Conservation (phyloP, 2,329 filamentous ascomycete genomes). For the Cryphonectria radicalis region DNA sequence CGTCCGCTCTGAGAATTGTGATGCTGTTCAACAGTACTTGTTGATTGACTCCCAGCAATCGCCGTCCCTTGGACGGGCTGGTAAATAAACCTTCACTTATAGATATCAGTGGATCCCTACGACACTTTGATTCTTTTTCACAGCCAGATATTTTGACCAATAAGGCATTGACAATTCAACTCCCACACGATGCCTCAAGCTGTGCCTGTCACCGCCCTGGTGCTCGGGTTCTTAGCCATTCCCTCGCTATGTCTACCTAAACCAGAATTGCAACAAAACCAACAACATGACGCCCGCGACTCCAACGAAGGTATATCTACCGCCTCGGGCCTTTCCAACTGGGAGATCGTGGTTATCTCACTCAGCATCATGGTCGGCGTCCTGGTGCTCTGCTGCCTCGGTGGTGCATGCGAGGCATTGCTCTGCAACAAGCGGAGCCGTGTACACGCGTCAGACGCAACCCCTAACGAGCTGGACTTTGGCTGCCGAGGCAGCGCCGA, state of each 20-base stretch:
- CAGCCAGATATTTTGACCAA: not conserved
- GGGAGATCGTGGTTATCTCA: conserved; percentile 16
- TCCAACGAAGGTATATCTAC: not conserved
- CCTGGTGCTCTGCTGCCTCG: conserved; percentile 21
- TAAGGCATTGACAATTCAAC: not conserved
- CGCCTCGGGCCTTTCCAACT: not conserved
- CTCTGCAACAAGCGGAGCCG: conserved; percentile 16
- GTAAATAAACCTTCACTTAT: not conserved
- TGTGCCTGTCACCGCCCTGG: not conserved
- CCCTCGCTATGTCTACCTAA: not conserved
- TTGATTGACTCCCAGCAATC: not conserved
- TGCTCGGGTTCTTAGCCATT: not conserved
- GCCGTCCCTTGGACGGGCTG: not conserved
- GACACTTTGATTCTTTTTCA: not conserved
- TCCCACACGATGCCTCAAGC: not conserved
- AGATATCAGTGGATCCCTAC: not conserved
- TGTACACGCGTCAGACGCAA: not conserved
- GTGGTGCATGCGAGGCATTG: conserved; percentile 22
- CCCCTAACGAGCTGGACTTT: not conserved
- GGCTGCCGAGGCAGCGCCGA: not conserved
- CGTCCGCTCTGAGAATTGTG: not conserved
- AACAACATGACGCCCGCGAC: not conserved
- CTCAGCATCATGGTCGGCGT: conserved; percentile 13
- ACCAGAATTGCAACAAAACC: not conserved
- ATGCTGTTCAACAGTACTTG: not conserved